Base-by-base conservation (phyloP, 129 eudicot genomes). In the Erigeron canadensis region DNA sequence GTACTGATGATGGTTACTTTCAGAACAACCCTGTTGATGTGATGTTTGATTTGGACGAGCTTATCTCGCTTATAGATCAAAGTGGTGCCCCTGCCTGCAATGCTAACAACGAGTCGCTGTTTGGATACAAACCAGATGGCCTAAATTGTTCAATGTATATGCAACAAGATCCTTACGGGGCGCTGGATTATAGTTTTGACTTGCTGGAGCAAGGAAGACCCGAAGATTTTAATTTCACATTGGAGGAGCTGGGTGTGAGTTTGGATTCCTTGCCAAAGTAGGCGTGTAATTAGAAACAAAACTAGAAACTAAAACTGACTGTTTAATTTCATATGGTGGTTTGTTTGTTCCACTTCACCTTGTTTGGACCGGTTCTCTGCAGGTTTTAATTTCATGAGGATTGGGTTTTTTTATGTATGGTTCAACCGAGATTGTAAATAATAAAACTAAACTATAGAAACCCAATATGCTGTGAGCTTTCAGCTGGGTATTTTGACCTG, bases 21-120 rank as follows among this genome's bases (percentile, higher is more conserved):
- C 72, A 80, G 38, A 57, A 15, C 1, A 60, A 79, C 38, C 43
- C 79, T 3, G n/a, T 23, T 11, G 90, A 86, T 65, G 96, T 89
- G 59, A 77, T 79, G 89, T 84, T 87, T 57, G 89, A 87, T 58
- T 66, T 85, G 34, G 95, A 90, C 1, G 89, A 89, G 74, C 77
- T 93, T 23, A 74, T 93, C 43, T 75, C 64, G 4, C 4, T 55
- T 3, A 37, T 80, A 41, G 76, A 77, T 61, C 61, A 60, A 46
- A 5, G 2, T n/a, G 46, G 5, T 46, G 46, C 9, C 8, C 11
- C 57, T 0, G 65, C 54, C 0, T 19, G 43, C 1, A 34, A 69
- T 10, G 4, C 69, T n/a, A 46, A 19, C 13, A 54, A 38, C 1
- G 81, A 62, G 46, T 13, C 37, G 1, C 15, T 15, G 62, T 37